phyloP scores from a whole-genome alignment of 495 filamentous ascomycete species.

The Xylaria telfairii region DNA sequence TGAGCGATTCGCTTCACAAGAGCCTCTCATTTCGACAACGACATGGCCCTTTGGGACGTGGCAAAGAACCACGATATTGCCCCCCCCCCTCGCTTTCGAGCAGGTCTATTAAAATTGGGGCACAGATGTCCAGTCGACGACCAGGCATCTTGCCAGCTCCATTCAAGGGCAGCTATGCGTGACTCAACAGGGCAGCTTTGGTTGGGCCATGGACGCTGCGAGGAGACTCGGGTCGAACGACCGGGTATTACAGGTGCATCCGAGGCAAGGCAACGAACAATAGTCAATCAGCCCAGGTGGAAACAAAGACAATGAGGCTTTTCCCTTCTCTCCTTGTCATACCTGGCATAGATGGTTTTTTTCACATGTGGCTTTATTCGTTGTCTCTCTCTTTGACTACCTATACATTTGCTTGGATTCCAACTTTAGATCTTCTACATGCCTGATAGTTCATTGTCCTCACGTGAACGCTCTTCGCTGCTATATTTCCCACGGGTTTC shows the following conservation, averaged over 20 bases:
- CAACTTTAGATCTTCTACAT: conserved; percentile 26
- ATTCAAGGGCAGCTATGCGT: conserved; percentile 25
- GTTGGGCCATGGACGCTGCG: conserved; percentile 32
- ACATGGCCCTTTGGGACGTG: conserved; percentile 22
- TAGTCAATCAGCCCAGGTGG: conserved; percentile 31
- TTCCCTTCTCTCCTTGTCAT: conserved; percentile 17
- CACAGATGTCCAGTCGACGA: conserved; percentile 37
- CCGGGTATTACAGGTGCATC: conserved; percentile 16
- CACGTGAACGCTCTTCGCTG: conserved; percentile 27
- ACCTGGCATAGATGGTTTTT: conserved; percentile 26
- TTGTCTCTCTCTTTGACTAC: conserved; percentile 14
- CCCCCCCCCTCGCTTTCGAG: conserved; percentile 16
- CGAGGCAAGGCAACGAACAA: conserved; percentile 31
- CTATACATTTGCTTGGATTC: conserved; percentile 20
- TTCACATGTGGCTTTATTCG: conserved; percentile 21
- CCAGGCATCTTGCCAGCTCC: conserved; percentile 16
- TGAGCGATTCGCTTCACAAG: conserved; percentile 37
- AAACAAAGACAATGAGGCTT: conserved; percentile 35
- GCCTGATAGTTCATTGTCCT: conserved; percentile 34
- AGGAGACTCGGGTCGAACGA: conserved; percentile 19
- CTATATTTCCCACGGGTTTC: conserved; percentile 33
- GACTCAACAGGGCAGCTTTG: conserved; percentile 30
- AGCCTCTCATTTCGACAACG: conserved; percentile 37
- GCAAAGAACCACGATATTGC: background rate
- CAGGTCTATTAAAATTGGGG: conserved; percentile 22